A percentile compares a stretch with the other conserved stretches of the same genome.
phyloP scores from a whole-genome alignment of 2,329 filamentous ascomycete genomes.

The Trichophyton equinum region DNA sequence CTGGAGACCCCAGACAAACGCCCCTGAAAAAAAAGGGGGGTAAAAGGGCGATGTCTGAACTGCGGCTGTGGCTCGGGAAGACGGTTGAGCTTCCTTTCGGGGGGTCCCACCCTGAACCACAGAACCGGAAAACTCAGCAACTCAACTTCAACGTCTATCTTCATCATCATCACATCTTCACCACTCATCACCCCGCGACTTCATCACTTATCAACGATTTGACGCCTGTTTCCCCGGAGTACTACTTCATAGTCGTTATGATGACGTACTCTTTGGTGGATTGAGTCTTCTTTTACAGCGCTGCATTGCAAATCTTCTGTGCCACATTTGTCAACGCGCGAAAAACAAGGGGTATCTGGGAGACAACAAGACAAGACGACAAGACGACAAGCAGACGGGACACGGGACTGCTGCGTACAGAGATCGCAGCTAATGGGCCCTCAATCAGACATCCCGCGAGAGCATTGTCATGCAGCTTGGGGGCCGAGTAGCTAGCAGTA shows the following conservation, averaged over 20 bases:
- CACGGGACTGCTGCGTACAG: not conserved
- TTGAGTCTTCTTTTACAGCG: not conserved
- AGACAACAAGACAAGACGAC: not conserved
- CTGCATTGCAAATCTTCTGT: not conserved
- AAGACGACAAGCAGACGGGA: no score
- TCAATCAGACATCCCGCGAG: not conserved
- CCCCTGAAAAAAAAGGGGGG: no score
- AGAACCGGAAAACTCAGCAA: constrained; percentile 2
- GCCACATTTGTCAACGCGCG: not conserved
- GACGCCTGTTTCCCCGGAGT: not conserved
- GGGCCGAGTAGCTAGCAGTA: not conserved
- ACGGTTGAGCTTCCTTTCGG: not conserved
- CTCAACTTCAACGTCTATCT: not conserved
- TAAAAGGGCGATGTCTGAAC: not conserved
- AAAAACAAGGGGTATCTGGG: not conserved
- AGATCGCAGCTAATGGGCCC: not conserved
- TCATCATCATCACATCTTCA: not conserved
- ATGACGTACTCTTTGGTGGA: no score
- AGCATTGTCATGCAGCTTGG: not conserved
- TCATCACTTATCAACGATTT: not conserved
- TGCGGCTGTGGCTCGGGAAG: not conserved
- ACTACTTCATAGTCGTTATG: no score
- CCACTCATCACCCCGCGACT: not conserved
- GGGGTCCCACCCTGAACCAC: not conserved
- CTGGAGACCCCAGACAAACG: no score